phyloP scores from a whole-genome alignment of 257 asterid genomes.

The Ilex asprella region DNA sequence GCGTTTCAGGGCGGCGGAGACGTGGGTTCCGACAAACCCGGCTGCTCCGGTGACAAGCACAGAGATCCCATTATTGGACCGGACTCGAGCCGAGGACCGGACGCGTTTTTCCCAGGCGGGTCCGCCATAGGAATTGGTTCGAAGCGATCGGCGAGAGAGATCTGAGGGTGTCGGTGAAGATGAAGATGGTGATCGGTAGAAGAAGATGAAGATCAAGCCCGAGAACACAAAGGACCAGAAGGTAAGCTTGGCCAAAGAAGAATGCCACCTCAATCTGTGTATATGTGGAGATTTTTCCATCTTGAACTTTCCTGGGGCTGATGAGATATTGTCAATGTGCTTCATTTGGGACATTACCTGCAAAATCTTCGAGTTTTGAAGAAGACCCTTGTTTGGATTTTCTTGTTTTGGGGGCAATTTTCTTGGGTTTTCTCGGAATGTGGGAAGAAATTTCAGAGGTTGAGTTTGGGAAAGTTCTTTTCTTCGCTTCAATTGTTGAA shows the following conservation, averaged over 20 bases:
- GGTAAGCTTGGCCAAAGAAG: slow-evolving; percentile 41
- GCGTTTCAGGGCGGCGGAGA: slow-evolving; percentile 42
- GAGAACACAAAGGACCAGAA: slow-evolving; percentile 46
- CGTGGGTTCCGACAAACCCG: slow-evolving; percentile 63
- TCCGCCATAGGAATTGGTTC: slow-evolving; percentile 31
- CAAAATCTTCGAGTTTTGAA: slow-evolving; percentile 15
- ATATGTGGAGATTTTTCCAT: slow-evolving; percentile 46
- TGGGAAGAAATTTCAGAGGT: slow-evolving; percentile 6
- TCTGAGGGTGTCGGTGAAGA: slow-evolving; percentile 27
- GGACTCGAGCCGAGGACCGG: slow-evolving; percentile 36
- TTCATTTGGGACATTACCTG: slow-evolving; percentile 36
- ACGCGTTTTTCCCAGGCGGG: slow-evolving; percentile 39
- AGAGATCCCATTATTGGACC: slow-evolving; percentile 42
- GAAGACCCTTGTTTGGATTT: slow-evolving; percentile 24
- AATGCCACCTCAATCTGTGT: slow-evolving; percentile 29
- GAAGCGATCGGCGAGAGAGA: slow-evolving; percentile 52
- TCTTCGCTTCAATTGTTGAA: slow-evolving; percentile 4
- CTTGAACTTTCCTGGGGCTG: slow-evolving; percentile 67
- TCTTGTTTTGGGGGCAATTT: slow-evolving; percentile 15
- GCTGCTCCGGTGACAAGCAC: slow-evolving; percentile 61
- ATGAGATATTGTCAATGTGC: slow-evolving; percentile 79
- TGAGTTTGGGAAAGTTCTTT: slow-evolving; percentile 12
- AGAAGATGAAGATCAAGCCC: slow-evolving; percentile 42
- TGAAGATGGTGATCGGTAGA: slow-evolving; percentile 39
- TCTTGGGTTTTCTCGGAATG: slow-evolving; percentile 10